Evolutionary conservation across 306 rosid genomes (phyloP).

Genomic region (Morella rubra): DNA sequence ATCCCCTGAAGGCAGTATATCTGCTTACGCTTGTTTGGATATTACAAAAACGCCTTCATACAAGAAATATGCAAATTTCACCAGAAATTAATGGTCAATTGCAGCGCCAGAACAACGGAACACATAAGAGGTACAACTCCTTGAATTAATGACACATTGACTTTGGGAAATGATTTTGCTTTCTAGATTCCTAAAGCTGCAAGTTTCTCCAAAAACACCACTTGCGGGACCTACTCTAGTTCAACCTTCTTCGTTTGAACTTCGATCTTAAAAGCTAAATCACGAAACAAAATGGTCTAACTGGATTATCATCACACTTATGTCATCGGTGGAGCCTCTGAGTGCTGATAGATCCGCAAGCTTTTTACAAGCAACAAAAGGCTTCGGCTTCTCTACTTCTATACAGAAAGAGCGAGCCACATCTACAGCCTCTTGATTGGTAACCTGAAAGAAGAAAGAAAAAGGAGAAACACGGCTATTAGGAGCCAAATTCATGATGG

Average conservation of each 20-base stretch:
- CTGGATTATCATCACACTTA: constrained; percentile 46
- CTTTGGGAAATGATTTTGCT: neutral
- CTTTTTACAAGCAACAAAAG: constrained; percentile 45
- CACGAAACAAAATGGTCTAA: constrained; percentile 28
- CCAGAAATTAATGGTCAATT: too few relatives aligned
- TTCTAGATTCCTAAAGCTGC: neutral
- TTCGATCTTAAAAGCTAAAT: neutral
- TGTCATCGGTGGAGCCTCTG: constrained; percentile 54
- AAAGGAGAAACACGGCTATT: neutral
- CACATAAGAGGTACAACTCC: too few relatives aligned
- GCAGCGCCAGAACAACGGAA: too few relatives aligned
- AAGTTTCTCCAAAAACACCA: neutral
- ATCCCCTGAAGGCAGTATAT: too few relatives aligned
- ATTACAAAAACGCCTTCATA: too few relatives aligned
- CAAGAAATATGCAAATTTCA: too few relatives aligned
- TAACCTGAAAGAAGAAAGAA: constrained; percentile 30
- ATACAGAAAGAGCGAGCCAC: constrained; percentile 40
- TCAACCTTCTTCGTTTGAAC: neutral
- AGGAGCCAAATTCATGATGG: too few relatives aligned
- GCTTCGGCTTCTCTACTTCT: constrained; percentile 31
- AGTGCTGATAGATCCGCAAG: constrained; percentile 36
- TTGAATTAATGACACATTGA: too few relatives aligned
- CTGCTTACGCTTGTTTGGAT: too few relatives aligned
- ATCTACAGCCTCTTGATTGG: constrained; percentile 51
- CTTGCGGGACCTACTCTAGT: too few relatives aligned